phyloP scores from a whole-genome alignment of 768 basidiomycete genomes.

The Calocera viscosa region DNA sequence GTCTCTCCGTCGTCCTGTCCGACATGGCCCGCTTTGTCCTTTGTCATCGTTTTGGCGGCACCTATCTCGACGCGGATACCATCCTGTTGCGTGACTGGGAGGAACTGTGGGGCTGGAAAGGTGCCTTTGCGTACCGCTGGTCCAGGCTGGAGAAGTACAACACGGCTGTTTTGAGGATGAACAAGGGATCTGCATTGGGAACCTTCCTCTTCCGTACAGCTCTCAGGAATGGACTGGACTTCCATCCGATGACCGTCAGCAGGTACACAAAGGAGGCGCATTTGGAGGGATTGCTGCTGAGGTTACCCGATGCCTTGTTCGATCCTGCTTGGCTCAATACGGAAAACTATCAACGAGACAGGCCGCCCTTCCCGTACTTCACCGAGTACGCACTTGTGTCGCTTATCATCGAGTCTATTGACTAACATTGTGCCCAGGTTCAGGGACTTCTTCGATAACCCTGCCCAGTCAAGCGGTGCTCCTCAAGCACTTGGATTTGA shows the following conservation, averaged over 20 bases:
- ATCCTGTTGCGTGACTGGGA: slow-evolving; percentile 96
- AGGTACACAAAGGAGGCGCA: slow-evolving; percentile 82
- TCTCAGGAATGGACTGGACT: slow-evolving; percentile 84
- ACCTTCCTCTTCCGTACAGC: slow-evolving; percentile 91
- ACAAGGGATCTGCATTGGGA: slow-evolving; percentile 83
- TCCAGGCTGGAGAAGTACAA: slow-evolving; percentile 86
- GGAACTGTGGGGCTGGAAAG: slow-evolving; percentile 92
- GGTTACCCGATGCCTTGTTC: slow-evolving; percentile 89
- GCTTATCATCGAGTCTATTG: not conserved
- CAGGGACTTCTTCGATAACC: slow-evolving; percentile 78
- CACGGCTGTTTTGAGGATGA: slow-evolving; percentile 88
- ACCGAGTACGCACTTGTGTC: slow-evolving; percentile 45
- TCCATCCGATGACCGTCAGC: slow-evolving; percentile 93
- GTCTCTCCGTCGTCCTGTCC: slow-evolving; percentile 82
- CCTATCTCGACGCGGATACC: slow-evolving; percentile 94
- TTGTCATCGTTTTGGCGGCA: slow-evolving; percentile 92
- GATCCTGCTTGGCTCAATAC: slow-evolving; percentile 96
- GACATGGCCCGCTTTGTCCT: slow-evolving; percentile 96
- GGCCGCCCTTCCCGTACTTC: slow-evolving; percentile 92
- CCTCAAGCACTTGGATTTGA: slow-evolving; percentile 83
- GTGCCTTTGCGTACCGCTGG: slow-evolving; percentile 96
- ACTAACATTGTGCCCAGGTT: slow-evolving; percentile 40
- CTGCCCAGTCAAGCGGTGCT: slow-evolving; percentile 55
- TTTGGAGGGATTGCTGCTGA: slow-evolving; percentile 67
- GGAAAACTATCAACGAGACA: slow-evolving; percentile 78